phyloP scores from a whole-genome alignment of 495 filamentous ascomycete genomes.

The Aspergillus mulundensis region DNA sequence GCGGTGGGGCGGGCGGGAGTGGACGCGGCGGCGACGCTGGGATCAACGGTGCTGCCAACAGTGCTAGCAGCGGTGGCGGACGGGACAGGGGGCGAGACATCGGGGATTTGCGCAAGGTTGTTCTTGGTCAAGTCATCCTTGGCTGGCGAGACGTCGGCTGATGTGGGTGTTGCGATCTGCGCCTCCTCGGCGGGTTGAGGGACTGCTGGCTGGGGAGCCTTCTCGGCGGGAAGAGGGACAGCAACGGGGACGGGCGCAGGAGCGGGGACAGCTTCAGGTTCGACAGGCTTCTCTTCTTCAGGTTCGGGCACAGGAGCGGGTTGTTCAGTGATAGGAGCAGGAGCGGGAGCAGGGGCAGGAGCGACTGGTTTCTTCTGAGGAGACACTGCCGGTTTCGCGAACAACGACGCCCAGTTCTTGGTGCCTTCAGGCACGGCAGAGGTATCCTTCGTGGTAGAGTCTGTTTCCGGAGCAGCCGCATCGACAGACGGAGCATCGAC shows the following conservation, averaged over 20 bases:
- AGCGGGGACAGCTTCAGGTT: slow-evolving; percentile 12
- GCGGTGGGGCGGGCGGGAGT: slow-evolving; percentile 60
- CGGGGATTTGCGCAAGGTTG: slow-evolving; percentile 85
- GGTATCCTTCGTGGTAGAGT: slow-evolving; percentile 30
- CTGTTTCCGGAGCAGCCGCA: slow-evolving; percentile 23
- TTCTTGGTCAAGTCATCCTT: slow-evolving; percentile 83
- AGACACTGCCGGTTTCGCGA: slow-evolving; percentile 46
- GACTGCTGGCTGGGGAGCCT: slow-evolving; percentile 27
- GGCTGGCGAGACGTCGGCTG: slow-evolving; percentile 57
- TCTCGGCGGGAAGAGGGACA: slow-evolving; percentile 26
- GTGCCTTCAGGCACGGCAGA: slow-evolving; percentile 42
- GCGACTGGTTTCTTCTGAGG: slow-evolving; percentile 34
- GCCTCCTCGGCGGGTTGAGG: slow-evolving; percentile 20
- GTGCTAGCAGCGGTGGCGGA: slow-evolving; percentile 90
- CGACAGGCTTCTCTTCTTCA: slow-evolving; percentile 20
- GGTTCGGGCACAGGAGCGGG: slow-evolving; percentile 56
- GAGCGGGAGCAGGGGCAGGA: slow-evolving; percentile 27
- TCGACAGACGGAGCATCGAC: slow-evolving; percentile 25
- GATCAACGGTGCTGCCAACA: slow-evolving; percentile 75
- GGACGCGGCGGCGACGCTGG: slow-evolving; percentile 43
- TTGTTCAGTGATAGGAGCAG: slow-evolving; percentile 55
- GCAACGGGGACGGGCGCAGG: slow-evolving; percentile 19
- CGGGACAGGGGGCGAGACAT: slow-evolving; percentile 67
- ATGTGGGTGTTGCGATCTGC: slow-evolving; percentile 43
- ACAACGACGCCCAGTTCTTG: slow-evolving; percentile 63